Base-by-base conservation (phyloP, 495 filamentous ascomycete genomes). In the Penicillium chermesinum region DNA sequence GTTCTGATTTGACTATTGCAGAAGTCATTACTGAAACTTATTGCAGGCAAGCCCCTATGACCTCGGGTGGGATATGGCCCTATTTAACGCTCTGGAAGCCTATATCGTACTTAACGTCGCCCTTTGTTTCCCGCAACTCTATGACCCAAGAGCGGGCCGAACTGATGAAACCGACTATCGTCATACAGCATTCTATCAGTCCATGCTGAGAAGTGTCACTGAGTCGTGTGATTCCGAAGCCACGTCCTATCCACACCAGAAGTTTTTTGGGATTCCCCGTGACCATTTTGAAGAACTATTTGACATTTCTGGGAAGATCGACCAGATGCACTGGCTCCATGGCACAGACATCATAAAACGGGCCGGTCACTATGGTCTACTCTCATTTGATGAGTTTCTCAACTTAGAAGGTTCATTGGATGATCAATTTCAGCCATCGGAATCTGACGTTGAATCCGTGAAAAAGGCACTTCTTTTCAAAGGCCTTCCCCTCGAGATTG, bases 361-460 rank as follows among this genome's bases (percentile, higher is more conserved):
- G n/a, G n/a, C n/a, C 19, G 25, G 16, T 9, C 27, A 41, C 43
- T 46, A 46, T 19, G 49, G 49, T 33, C 8, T 52, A 22, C 36
- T 52, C 6, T 34, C 37, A 40, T 41, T 52, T 37, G 38, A 52
- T 42, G 42, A 52, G 27, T 52, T 52, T 22, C 36, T 52, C n/a
- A 46, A 22, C 25, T 35, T 52, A 22, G 42, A 52, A 36, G 18
- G 35, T 27, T 12, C 27, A 41, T 19, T 20, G 18, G 4, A 7
- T 38, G 33, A 38, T 46, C 35, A 38, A 46, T 46, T 38, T 46
- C 34, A 38, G 44, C 44, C 44, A 15, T 15, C 1, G 17, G 13
- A 25, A 38, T 38, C 34, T 38, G 44, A 46, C 38, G 44, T 46
- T 38, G 35, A 38, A 46, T 38, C 19, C 15, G 44, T 39, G 19